Conservation (phyloP, 1,139 yeast genomes). For the Suhomyces coccinellae region DNA sequence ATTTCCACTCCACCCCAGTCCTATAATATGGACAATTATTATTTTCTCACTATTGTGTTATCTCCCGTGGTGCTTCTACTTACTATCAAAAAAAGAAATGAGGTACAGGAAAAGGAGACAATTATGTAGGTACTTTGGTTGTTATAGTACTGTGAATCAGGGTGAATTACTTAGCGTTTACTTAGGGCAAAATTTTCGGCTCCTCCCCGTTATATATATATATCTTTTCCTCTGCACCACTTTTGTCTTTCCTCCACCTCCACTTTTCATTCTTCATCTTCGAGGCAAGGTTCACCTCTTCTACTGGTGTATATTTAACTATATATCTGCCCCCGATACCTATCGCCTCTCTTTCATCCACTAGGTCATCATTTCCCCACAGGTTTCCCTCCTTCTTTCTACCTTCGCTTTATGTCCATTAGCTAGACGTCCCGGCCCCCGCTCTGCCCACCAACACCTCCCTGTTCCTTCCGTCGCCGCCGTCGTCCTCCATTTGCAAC, state of each 20-base stretch:
- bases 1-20: slow-evolving; percentile 8
- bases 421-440: background rate
- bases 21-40: slow-evolving; percentile 8
- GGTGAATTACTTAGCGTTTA: slow-evolving; percentile 9
- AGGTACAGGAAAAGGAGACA: slow-evolving; percentile 12
- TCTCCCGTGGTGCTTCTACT: slow-evolving; percentile 6
- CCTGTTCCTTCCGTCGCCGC: background rate
- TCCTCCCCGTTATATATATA: slow-evolving; percentile 9
- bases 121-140: slow-evolving; percentile 10
- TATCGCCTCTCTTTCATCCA: slow-evolving; percentile 6
- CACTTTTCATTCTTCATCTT: background rate
- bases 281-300: slow-evolving; percentile 9
- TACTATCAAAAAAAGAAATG: slow-evolving; percentile 10
- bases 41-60: slow-evolving; percentile 9
- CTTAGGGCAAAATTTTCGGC: slow-evolving; percentile 7
- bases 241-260: background rate
- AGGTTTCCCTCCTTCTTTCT: slow-evolving; percentile 3
- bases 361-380: slow-evolving; percentile 1
- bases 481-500: background rate
- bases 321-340: slow-evolving; percentile 5
- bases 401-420: slow-evolving; percentile 1
- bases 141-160: slow-evolving; percentile 14
- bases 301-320: slow-evolving; percentile 4
- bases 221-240: slow-evolving; percentile 9
- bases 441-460: background rate